These are phyloP conservation scores for Ganoderma boninense DNA, from an alignment of 1,284 basidiomycete species.

Conservation along the genomic window DNA sequence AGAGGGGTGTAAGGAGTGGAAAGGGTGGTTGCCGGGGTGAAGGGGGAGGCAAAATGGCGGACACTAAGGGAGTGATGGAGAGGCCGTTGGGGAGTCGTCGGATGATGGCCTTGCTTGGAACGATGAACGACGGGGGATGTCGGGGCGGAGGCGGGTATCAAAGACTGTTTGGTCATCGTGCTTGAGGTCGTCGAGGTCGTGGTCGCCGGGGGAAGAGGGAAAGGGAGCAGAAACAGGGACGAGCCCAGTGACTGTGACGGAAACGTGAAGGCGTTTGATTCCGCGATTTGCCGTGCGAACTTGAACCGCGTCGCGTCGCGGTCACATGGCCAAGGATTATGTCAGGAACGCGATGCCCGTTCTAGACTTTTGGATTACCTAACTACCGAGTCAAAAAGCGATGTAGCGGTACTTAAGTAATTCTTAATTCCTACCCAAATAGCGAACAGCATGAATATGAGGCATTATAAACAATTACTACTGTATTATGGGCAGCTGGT, in stretches of 20 bases:
- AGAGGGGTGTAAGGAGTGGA: constrained; percentile 72
- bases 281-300: constrained; percentile 35
- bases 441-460: background rate
- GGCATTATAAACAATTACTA: background rate
- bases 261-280: constrained; percentile 38
- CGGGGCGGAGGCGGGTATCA: constrained; percentile 54
- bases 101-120: constrained; percentile 46
- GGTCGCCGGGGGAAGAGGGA: constrained; percentile 28
- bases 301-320: constrained; percentile 38
- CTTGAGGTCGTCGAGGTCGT: constrained; percentile 38
- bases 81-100: constrained; percentile 57
- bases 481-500: background rate
- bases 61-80: constrained; percentile 46
- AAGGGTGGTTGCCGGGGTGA: constrained; percentile 50
- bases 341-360: constrained; percentile 28
- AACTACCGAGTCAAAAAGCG: background rate
- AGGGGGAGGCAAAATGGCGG: constrained; percentile 50
- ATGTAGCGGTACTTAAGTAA: too few species aligned
- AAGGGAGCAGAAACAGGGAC: constrained; percentile 23
- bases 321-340: constrained; percentile 33
- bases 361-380: constrained; percentile 7
- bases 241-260: constrained; percentile 30
- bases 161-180: constrained; percentile 41
- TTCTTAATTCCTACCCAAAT: too few species aligned
- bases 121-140: constrained; percentile 53